Percentiles rank a stretch among this genome's conserved stretches.
These are phyloP conservation scores for Phialophora macrospora DNA, from an alignment of 2,329 filamentous ascomycete genomes.

Conservation along the genomic window DNA sequence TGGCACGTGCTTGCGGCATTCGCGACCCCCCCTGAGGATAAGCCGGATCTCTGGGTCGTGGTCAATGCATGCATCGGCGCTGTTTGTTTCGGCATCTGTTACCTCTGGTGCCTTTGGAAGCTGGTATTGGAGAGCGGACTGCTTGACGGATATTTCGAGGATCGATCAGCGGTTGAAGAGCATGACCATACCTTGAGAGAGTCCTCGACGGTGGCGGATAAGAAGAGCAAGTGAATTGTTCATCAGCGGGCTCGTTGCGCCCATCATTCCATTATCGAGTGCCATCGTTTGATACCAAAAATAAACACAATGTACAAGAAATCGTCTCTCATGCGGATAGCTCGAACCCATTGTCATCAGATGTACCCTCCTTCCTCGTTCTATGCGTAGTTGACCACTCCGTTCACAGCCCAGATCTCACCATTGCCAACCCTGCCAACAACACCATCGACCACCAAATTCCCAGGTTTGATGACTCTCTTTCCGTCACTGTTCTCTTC, in stretches of 20 bases:
- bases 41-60: slow-evolving; percentile 95
- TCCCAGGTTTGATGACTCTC: slow-evolving; percentile 69
- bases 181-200: not conserved
- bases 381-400: slow-evolving; percentile 60
- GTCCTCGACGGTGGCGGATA: slow-evolving; percentile 17
- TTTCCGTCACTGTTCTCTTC: slow-evolving; percentile 68
- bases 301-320: slow-evolving; percentile 9
- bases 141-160: slow-evolving; percentile 32
- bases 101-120: slow-evolving; percentile 85
- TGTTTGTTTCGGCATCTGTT: slow-evolving; percentile 82
- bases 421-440: slow-evolving; percentile 82
- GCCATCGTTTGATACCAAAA: not conserved
- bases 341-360: not conserved
- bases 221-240: slow-evolving; percentile 21
- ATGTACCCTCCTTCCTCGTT: not conserved
- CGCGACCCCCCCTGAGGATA: slow-evolving; percentile 69
- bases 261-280: not conserved
- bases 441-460: slow-evolving; percentile 75
- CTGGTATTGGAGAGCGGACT: slow-evolving; percentile 45
- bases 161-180: slow-evolving; percentile 14
- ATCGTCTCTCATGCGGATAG: slow-evolving; percentile 3
- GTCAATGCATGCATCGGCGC: slow-evolving; percentile 86
- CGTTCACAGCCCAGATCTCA: slow-evolving; percentile 78
- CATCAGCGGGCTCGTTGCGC: not conserved
- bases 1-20: slow-evolving; percentile 82